Evolutionary conservation across 805 yeast genomes (phyloP), one percentile per base, ranked within the genome.

Genomic region (Blastobotrys attinorum): DNA sequence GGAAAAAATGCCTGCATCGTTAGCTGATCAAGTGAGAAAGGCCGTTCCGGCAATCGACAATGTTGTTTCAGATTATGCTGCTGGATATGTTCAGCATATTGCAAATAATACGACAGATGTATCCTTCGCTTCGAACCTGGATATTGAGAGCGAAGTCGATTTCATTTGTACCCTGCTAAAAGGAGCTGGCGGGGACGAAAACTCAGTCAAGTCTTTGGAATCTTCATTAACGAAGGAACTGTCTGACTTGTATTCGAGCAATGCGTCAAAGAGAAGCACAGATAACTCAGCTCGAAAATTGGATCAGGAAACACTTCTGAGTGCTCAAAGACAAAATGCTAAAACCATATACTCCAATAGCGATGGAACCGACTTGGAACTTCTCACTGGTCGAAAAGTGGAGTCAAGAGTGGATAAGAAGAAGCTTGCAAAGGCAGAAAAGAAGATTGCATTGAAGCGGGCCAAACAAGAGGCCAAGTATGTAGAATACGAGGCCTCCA

Each of bases 361-460:
- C 52, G 88, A 86, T 43, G 87, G 86, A 57, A 76, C 78, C 48
- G 96, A 88, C 59, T 82, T 92, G 52, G 96, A 89, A 50, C 94
- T 89, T 50, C 56, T 63, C 17, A 73, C 95, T 0, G 96, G 96
- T 45, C 77, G 96, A 65, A 79, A 82, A 53, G 83, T 88, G 69
- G 97, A 92, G 63, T 81, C 94, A 37, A 77, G 94, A 58, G 99
- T 92, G 35, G 98, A 92, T 64, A 83, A 83, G 72, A 89, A 88
- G 79, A 92, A 92, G 65, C 78, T 92, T 57, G 96, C 89, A 61
- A 92, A 90, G 65, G 98, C 96, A 46, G 99, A 92, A 70, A 79
- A 88, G 58, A 92, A 92, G 71, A 89, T 92, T 61, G 97, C 96
- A 18, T 90, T 94, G 60, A 92, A 92, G 68, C 75, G 88, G 54